Percentiles rank a stretch among this genome's conserved stretches.
These are phyloP conservation scores for Jamesozyma spencerorum DNA, from an alignment of 805 yeast species.

Conservation along the genomic window DNA sequence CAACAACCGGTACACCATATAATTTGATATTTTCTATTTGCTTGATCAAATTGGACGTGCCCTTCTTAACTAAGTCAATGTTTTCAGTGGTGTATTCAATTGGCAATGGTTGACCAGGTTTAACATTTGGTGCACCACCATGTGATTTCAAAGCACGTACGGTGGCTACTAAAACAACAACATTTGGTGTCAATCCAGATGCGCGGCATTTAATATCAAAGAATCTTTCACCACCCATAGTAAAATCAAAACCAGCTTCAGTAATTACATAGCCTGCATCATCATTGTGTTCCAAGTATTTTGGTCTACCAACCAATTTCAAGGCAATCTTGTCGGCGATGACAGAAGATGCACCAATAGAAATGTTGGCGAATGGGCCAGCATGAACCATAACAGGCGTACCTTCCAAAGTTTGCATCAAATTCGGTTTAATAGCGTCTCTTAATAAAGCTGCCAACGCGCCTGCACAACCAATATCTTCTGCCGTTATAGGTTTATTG, in stretches of 20 bases:
- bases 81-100: conserved; percentile 73
- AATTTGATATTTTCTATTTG: conserved; percentile 79
- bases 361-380: conserved; percentile 95
- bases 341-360: conserved; percentile 93
- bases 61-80: conserved; percentile 63
- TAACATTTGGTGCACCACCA: conserved; percentile 96
- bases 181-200: conserved; percentile 80
- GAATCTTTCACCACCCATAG: conserved; percentile 98
- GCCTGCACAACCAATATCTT: conserved; percentile 92
- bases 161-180: conserved; percentile 89
- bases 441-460: conserved; percentile 89
- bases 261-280: conserved; percentile 84
- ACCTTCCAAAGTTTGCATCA: conserved; percentile 96
- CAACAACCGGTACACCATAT: conserved; percentile 87
- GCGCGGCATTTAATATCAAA: conserved; percentile 92
- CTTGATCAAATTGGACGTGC: conserved; percentile 82
- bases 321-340: conserved; percentile 89
- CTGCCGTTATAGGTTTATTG: conserved; percentile 84
- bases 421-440: conserved; percentile 92
- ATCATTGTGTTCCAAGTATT: conserved; percentile 12
- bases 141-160: conserved; percentile 94
- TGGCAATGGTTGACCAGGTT: conserved; percentile 85
- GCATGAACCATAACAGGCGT: conserved; percentile 97
- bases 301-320: conserved; percentile 67
- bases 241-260: conserved; percentile 97